These are phyloP conservation scores for Thinopyrum elongatum DNA, from an alignment of 176 grass and related monocot genomes.

Conservation along the genomic window DNA sequence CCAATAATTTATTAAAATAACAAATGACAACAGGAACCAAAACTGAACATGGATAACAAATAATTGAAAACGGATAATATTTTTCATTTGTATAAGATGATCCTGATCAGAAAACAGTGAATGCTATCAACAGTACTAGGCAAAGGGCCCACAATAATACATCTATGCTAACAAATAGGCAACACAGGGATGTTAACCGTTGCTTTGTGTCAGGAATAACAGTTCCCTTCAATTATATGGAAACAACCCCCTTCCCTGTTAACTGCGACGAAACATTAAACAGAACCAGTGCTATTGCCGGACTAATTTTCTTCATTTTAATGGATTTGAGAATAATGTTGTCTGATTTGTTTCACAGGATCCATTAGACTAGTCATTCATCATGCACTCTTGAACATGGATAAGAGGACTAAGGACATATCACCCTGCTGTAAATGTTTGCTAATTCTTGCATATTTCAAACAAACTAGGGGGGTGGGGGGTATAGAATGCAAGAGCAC, in stretches of 20 bases:
- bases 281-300: not conserved
- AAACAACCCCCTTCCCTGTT: not conserved
- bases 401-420: not conserved
- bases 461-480: not conserved
- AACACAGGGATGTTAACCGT: not conserved
- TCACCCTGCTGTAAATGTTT: not conserved
- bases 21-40: not conserved
- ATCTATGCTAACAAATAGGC: slow-evolving; percentile 1
- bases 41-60: not conserved
- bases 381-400: not conserved
- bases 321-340: not conserved
- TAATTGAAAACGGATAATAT: slow-evolving; percentile 8
- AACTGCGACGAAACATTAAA: not conserved
- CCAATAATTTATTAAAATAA: not conserved
- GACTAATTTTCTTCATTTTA: not conserved
- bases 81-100: not conserved
- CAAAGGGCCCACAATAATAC: not conserved
- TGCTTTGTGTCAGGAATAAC: not conserved
- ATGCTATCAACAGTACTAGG: not conserved
- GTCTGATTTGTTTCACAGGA: not conserved
- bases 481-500: not conserved
- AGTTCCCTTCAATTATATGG: not conserved
- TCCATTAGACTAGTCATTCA: not conserved
- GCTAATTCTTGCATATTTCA: not conserved
- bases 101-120: not conserved